Evolutionary conservation across 495 filamentous ascomycete species (phyloP).

Genomic region (Aspergillus ostianus): DNA sequence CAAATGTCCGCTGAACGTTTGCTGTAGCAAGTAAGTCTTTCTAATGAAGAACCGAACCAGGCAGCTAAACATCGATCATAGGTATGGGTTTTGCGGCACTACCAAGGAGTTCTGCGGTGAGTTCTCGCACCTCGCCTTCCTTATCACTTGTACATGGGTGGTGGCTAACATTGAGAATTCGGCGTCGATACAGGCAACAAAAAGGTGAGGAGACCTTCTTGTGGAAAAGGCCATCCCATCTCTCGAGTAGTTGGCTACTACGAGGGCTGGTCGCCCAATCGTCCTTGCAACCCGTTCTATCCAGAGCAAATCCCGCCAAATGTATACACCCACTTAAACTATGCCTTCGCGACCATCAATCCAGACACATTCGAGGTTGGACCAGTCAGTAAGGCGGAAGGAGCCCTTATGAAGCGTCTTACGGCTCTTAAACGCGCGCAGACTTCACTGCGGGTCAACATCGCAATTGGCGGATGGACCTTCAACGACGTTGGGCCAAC

Average conservation of each 20-base stretch:
- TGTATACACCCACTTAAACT: constrained; percentile 43
- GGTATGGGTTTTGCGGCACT: constrained; percentile 34
- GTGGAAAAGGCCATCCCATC: neutral
- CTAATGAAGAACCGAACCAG: neutral
- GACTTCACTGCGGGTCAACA: constrained; percentile 31
- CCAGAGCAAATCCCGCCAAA: constrained; percentile 23
- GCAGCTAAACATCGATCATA: neutral
- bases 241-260: constrained; percentile 27
- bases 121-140: neutral
- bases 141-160: neutral
- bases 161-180: neutral
- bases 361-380: constrained; percentile 30
- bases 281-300: constrained; percentile 14
- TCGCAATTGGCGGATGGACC: constrained; percentile 45
- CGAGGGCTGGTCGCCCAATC: constrained; percentile 15
- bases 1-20: constrained; percentile 36
- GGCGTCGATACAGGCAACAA: neutral
- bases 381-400: constrained; percentile 20
- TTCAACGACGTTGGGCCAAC: constrained; percentile 35
- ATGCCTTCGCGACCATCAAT: constrained; percentile 45
- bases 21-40: constrained; percentile 23
- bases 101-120: constrained; percentile 28
- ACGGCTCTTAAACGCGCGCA: constrained; percentile 30
- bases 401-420: constrained; percentile 26
- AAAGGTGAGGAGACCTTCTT: constrained; percentile 7